phyloP scores from a whole-genome alignment of 106 monocot genomes.

The Apostasia shenzhenica region DNA sequence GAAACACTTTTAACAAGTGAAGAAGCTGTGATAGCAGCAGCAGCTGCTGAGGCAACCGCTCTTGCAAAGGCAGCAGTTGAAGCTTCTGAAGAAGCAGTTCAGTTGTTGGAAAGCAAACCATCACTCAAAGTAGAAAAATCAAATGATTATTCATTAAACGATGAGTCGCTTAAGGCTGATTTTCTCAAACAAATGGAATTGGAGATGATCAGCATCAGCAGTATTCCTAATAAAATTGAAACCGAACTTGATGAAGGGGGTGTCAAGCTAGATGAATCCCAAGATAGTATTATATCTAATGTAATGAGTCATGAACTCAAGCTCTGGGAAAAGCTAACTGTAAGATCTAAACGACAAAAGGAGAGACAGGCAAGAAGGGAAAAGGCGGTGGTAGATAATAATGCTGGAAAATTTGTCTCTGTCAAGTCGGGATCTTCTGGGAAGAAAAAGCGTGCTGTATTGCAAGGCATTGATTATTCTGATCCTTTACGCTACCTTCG shows the following conservation, averaged over 20 bases:
- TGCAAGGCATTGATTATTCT: constrained; percentile 60
- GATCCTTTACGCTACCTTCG: constrained; percentile 72
- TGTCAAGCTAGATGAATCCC: background rate
- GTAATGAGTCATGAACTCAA: constrained; percentile 14
- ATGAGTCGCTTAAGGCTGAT: constrained; percentile 28
- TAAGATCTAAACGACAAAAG: constrained; percentile 60
- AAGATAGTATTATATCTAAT: constrained; percentile 8
- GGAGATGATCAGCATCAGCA: constrained; percentile 8
- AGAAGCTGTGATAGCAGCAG: constrained; percentile 64
- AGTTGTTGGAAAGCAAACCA: constrained; percentile 21
- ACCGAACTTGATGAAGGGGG: constrained; percentile 3
- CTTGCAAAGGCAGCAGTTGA: constrained; percentile 89
- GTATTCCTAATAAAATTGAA: constrained; percentile 12
- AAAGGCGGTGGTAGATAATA: constrained; percentile 43
- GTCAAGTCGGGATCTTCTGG: constrained; percentile 38
- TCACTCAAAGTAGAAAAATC: constrained; percentile 16
- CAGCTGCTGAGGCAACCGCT: constrained; percentile 78
- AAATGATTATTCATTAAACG: constrained; percentile 25
- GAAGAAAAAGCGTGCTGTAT: constrained; percentile 47
- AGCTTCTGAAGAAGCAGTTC: constrained; percentile 78
- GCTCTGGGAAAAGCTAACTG: constrained; percentile 25
- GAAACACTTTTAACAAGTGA: constrained; percentile 42
- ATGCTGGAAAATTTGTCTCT: constrained; percentile 16
- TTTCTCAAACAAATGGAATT: constrained; percentile 27
- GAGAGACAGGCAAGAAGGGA: constrained; percentile 75